Evolutionary conservation across 345 rosid genomes (phyloP), one percentile per base, ranked within the genome.

Genomic region (Pistacia vera): DNA sequence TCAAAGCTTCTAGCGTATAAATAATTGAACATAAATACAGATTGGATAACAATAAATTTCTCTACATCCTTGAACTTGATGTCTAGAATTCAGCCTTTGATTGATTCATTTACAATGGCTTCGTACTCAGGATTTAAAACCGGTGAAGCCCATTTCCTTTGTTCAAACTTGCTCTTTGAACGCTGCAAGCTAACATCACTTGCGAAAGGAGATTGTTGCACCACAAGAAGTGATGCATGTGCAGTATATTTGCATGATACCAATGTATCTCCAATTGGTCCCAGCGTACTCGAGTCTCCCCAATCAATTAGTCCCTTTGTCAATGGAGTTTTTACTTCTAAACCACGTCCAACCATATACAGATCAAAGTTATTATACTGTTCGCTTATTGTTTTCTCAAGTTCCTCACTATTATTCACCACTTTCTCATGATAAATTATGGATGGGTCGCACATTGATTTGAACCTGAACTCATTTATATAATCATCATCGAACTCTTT

Each of bases 391-490:
- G 77, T 52, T 1, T 77, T 22, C 36, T 83, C 38, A n/a, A 75
- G 58, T 44, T 83, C 79, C 1, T 81, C 72, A 9, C 75, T 75
- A 0, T 68, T 52, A 8, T 59, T 80, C 9, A 78, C 80, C 25
- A 35, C 22, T 35, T 66, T 66, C 41, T 86, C 89, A 0, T 63
- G 11, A 57, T 74, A 86, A 41, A 38, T 74, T 63, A 86, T 72
- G 44, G 82, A 72, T 14, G 72, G 25, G 10, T 81, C 73, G 22
- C 68, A 61, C 86, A 77, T 79, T 55, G 83, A 68, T 59, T 36
- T 81, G 71, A 81, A 83, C 65, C 79, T 80, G 72, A 87, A 85
- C 74, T 81, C 83, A 20, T 85, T 79, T 4, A 85, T 25, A 18
- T 75, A 79, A 8, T 78, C 81, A 30, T 80, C 82, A n/a, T 87